Conservation (phyloP, 139 green algal genomes). For the Klebsormidium nitens region DNA sequence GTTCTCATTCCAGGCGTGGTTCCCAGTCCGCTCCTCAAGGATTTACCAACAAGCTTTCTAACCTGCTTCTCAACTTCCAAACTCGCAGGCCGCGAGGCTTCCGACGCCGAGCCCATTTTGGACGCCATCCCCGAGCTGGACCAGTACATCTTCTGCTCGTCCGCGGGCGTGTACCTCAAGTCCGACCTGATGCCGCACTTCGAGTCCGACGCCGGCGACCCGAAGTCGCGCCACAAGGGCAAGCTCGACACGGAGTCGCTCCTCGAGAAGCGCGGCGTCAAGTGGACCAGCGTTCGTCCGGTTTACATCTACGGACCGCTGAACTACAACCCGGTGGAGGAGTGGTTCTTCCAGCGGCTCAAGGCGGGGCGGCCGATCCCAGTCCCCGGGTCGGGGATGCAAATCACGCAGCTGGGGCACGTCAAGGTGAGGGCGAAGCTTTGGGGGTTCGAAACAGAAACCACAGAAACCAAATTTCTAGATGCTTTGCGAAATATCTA, state of each 20-base stretch:
- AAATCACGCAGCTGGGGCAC: constrained; percentile 56
- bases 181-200: constrained; percentile 85
- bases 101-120: constrained; percentile 69
- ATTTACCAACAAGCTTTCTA: too few species aligned
- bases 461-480: too few species aligned
- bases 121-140: constrained; percentile 59
- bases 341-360: constrained; percentile 72
- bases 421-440: constrained; percentile 49
- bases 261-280: constrained; percentile 64
- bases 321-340: constrained; percentile 98
- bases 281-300: constrained; percentile 82
- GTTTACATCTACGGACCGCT: constrained; percentile 97
- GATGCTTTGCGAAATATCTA: too few species aligned
- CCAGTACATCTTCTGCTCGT: constrained; percentile 89
- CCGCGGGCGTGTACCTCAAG: constrained; percentile 93
- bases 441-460: too few species aligned
- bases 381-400: constrained; percentile 77
- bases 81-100: constrained; percentile 63
- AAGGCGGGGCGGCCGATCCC: constrained; percentile 79
- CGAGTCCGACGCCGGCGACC: constrained; percentile 74
- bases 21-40: too few species aligned
- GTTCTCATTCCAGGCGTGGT: too few species aligned
- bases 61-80: too few species aligned
- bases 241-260: constrained; percentile 93
- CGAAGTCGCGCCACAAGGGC: constrained; percentile 90